These are phyloP conservation scores for Beauveria rudraprayagi DNA, from an alignment of 2,329 filamentous ascomycete species.

Conservation along the genomic window DNA sequence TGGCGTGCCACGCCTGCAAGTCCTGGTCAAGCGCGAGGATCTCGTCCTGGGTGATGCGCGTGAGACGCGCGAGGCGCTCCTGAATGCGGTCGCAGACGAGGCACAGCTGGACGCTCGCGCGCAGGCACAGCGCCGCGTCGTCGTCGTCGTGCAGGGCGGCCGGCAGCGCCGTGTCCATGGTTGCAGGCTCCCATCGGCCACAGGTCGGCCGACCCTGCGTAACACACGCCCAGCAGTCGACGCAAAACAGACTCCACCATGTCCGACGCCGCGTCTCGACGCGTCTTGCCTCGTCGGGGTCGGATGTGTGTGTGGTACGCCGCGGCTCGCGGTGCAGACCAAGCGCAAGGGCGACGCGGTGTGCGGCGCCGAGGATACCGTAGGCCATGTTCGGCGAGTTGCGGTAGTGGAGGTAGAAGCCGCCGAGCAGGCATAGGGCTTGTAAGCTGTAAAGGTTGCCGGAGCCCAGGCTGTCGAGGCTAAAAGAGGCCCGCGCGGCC, in stretches of 20 bases:
- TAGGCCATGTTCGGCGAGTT: constrained; percentile 72
- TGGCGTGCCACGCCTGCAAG: constrained; percentile 20
- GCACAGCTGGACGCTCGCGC: constrained; percentile 22
- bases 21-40: constrained; percentile 21
- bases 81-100: constrained; percentile 23
- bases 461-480: constrained; percentile 45
- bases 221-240: constrained; percentile 67
- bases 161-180: constrained; percentile 23
- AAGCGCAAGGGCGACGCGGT: constrained; percentile 66
- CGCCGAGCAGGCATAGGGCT: constrained; percentile 61
- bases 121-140: constrained; percentile 18
- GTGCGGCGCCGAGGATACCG: constrained; percentile 60
- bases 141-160: constrained; percentile 17
- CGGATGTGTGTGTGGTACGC: constrained; percentile 17
- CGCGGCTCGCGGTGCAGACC: constrained; percentile 58
- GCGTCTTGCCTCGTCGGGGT: constrained; percentile 32
- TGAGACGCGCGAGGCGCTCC: constrained; percentile 22
- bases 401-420: constrained; percentile 71
- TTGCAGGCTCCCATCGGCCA: constrained; percentile 22
- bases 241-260: constrained; percentile 68
- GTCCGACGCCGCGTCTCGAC: constrained; percentile 55
- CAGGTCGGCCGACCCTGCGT: constrained; percentile 57
- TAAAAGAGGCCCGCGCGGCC: constrained; percentile 44
- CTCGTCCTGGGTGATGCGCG: constrained; percentile 18
- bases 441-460: constrained; percentile 68